phyloP scores from a whole-genome alignment of 805 yeast genomes.

The Cyberlindnera suaveolens region DNA sequence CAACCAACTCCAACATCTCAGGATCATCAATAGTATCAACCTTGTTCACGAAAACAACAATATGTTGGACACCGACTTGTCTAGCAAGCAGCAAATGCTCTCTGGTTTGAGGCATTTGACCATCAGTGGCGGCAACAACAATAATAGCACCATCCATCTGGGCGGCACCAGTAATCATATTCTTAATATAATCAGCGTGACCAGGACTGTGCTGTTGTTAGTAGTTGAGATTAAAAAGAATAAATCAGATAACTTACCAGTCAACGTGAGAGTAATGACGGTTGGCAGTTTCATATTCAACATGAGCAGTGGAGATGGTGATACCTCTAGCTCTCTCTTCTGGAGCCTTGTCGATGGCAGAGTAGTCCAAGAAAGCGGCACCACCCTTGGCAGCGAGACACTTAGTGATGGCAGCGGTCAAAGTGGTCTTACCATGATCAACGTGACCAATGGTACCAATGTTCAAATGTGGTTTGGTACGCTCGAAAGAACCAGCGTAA shows the following conservation, averaged over 20 bases:
- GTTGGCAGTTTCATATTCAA: slow-evolving; percentile 90
- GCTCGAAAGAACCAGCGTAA: slow-evolving; percentile 74
- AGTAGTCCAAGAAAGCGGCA: slow-evolving; percentile 89
- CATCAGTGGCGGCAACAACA: slow-evolving; percentile 98
- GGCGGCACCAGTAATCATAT: slow-evolving; percentile 99
- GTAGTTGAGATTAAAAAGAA: no score
- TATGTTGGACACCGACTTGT: slow-evolving; percentile 98
- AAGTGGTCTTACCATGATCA: slow-evolving; percentile 97
- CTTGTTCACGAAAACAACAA: slow-evolving; percentile 97
- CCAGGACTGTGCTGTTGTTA: slow-evolving; percentile 56
- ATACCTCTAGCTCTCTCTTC: slow-evolving; percentile 99
- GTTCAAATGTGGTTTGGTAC: slow-evolving; percentile 95
- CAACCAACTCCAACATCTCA: slow-evolving; percentile 98
- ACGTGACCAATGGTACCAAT: slow-evolving; percentile 98
- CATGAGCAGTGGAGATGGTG: slow-evolving; percentile 96
- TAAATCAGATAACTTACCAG: slow-evolving; percentile 24
- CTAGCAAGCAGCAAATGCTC: slow-evolving; percentile 97
- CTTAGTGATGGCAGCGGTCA: slow-evolving; percentile 98
- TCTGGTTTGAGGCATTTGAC: slow-evolving; percentile 99
- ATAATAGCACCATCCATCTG: slow-evolving; percentile 99
- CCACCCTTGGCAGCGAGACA: slow-evolving; percentile 84
- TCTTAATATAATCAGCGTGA: slow-evolving; percentile 97
- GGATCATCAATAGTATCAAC: slow-evolving; percentile 97
- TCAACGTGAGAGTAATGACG: slow-evolving; percentile 98
- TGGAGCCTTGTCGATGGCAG: slow-evolving; percentile 93